Evolutionary conservation across 805 yeast genomes (phyloP).

Genomic region (Saccharomycopsis amapae): DNA sequence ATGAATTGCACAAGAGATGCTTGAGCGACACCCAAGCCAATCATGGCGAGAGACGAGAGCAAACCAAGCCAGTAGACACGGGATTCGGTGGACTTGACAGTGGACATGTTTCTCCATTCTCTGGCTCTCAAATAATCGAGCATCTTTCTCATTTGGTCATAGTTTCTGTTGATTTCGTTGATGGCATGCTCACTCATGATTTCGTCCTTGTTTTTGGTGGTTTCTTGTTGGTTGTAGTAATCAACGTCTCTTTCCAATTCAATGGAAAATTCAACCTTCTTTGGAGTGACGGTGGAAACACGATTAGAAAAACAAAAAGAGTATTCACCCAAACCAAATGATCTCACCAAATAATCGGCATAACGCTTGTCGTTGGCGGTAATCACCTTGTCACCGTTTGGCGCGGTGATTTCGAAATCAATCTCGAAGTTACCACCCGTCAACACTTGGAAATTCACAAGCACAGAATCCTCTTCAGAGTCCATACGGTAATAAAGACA

Average conservation of each 20-base stretch:
- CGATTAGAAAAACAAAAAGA: conserved; percentile 60
- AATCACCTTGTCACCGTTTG: conserved; percentile 42
- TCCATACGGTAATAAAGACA: conserved; percentile 34
- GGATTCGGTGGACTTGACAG: conserved; percentile 72
- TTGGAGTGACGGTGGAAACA: conserved; percentile 54
- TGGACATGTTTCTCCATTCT: conserved; percentile 93
- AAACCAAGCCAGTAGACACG: conserved; percentile 74
- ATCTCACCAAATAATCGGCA: conserved; percentile 54
- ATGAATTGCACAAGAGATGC: conserved; percentile 77
- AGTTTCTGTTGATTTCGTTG: conserved; percentile 50
- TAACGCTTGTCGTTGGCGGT: conserved; percentile 52
- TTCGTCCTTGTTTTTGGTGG: conserved; percentile 38
- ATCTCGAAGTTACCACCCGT: conserved; percentile 64
- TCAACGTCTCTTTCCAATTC: conserved; percentile 39
- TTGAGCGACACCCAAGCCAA: conserved; percentile 69
- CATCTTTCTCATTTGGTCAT: conserved; percentile 50
- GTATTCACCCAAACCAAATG: conserved; percentile 54
- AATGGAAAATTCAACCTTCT: conserved; percentile 57
- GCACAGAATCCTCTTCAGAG: conserved; percentile 31
- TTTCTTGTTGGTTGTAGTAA: conserved; percentile 28
- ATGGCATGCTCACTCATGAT: conserved; percentile 47
- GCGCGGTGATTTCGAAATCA: conserved; percentile 53
- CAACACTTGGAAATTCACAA: conserved; percentile 34
- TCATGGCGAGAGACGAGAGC: conserved; percentile 63
- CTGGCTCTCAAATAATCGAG: conserved; percentile 90